These are phyloP conservation scores for Beauveria sp. DNA, from an alignment of 2,329 filamentous ascomycete species.

Conservation along the genomic window DNA sequence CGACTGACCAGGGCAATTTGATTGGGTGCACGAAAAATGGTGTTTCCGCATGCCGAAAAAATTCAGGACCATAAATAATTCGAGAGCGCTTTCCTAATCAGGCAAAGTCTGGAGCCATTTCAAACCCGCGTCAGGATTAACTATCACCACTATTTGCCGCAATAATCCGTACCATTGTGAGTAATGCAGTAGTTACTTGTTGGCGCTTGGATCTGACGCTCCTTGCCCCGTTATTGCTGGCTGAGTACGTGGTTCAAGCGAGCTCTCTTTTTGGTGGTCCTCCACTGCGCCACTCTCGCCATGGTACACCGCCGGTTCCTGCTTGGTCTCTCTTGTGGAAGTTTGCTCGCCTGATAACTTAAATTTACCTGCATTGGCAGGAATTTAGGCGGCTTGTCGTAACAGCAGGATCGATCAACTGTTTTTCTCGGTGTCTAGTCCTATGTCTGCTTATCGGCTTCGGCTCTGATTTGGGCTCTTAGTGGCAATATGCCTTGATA, in stretches of 20 bases:
- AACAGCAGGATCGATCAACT: too few relatives aligned
- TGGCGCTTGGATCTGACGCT: not conserved
- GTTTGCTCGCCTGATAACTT: too few relatives aligned
- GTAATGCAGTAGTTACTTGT: not conserved
- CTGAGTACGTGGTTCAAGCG: not conserved
- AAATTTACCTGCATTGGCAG: too few relatives aligned
- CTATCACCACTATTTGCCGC: not conserved
- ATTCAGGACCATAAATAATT: not conserved
- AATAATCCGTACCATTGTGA: not conserved
- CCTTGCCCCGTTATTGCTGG: not conserved
- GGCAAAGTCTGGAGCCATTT: not conserved
- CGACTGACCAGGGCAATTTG: conserved; percentile 5
- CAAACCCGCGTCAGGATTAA: not conserved
- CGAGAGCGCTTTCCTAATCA: conserved; percentile 8
- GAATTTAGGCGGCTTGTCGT: too few relatives aligned
- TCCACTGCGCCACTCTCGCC: too few relatives aligned
- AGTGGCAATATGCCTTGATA: too few relatives aligned
- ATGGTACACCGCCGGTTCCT: too few relatives aligned
- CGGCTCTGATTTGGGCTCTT: too few relatives aligned
- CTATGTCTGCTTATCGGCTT: too few relatives aligned
- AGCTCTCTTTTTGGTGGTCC: not conserved
- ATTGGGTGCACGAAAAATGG: conserved; percentile 9
- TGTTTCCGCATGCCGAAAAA: conserved; percentile 8
- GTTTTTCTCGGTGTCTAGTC: too few relatives aligned
- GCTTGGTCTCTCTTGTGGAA: too few relatives aligned